A percentile compares a stretch with the other conserved stretches of the same genome.
These are phyloP conservation scores for Candida germanica DNA, from an alignment of 805 yeast genomes.

Conservation along the genomic window DNA sequence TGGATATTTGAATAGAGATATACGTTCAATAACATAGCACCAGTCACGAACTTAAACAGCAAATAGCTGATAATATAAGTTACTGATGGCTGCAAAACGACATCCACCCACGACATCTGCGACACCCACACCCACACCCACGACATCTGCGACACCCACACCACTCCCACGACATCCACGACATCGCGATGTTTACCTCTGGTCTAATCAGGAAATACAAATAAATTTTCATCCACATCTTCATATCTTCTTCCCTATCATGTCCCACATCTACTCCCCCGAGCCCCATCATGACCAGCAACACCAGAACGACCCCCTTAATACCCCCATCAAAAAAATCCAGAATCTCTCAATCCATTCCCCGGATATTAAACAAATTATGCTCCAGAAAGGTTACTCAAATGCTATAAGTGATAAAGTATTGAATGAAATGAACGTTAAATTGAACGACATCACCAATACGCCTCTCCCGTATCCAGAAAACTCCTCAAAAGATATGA, in stretches of 20 bases:
- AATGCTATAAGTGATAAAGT: constrained; percentile 45
- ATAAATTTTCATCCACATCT: background rate
- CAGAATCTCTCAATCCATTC: constrained; percentile 29
- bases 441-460: constrained; percentile 13
- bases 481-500: background rate
- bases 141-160: too few relatives aligned
- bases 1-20: too few relatives aligned
- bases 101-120: background rate
- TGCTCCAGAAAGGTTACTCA: constrained; percentile 47
- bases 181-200: background rate
- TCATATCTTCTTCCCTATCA: background rate
- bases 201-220: background rate
- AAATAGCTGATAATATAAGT: too few relatives aligned
- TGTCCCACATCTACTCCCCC: background rate
- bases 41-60: too few relatives aligned
- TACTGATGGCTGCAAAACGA: too few relatives aligned
- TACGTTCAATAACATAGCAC: too few relatives aligned
- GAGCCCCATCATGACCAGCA: background rate
- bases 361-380: constrained; percentile 23
- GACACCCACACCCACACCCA: too few relatives aligned
- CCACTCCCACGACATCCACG: background rate
- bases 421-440: constrained; percentile 42
- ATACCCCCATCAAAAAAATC: constrained; percentile 41
- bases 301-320: constrained; percentile 18
- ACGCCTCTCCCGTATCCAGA: constrained; percentile 4